Base-by-base conservation (phyloP, 2,329 filamentous ascomycete species). In the Ceratocystis alfenasii region DNA sequence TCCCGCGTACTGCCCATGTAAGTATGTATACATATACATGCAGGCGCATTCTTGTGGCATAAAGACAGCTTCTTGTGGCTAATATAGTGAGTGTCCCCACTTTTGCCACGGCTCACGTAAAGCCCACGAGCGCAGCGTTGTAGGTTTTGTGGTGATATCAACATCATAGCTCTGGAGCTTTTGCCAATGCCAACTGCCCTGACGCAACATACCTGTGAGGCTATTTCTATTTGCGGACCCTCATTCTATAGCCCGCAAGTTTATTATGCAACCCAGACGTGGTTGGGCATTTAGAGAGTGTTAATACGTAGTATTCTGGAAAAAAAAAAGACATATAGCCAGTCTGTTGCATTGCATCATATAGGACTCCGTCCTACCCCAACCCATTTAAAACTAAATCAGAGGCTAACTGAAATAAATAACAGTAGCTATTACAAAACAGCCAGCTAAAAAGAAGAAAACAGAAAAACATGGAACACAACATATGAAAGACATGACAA, bases 141-240 rank as follows among this genome's bases (percentile, higher is more conserved):
- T 8, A 8, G 22, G n/a, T 3, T 53, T 53, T 10, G 48, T 22
- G 12, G 5, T n/a, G 55, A 20, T 59, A 20, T 30, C 28, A 30
- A 20, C n/a, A 36, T 59, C 55, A 59, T 59, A 59, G 55, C 28
- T 36, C 55, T 28, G n/a, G 55, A 33, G 55, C 55, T 36, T 59
- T 30, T 59, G 28, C 17, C 55, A 59, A 36, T n/a, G 28, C 36
- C 25, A 59, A 59, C 3, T 59, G 30, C 17, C 28, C 55, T 17
- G 55, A 59, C 28, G 28, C 28, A 36, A 33, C 17, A 36, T n/a
- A 33, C 22, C 20, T 20, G 20, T n/a, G 53, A 57, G 22, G 33
- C 12, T 33, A 33, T 57, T 57, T 28, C 53, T 57, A 57, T 57
- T 57, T 30, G 30, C 33, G 53, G 53, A 4, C 12, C 4, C 28